Evolutionary conservation across 148 eudicot genomes (phyloP).

Genomic region (Nepenthes mirabilis): DNA sequence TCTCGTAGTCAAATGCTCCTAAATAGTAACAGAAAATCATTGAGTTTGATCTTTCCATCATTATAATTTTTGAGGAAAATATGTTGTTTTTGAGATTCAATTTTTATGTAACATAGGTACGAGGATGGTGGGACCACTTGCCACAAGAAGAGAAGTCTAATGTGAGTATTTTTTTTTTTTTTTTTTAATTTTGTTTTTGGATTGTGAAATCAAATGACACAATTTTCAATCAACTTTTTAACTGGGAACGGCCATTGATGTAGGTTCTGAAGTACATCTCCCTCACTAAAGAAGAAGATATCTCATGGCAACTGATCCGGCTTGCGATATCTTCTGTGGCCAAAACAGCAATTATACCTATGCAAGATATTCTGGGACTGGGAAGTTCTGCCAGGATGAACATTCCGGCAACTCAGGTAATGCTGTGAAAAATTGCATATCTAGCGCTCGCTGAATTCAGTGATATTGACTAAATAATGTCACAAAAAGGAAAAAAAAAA

Average conservation of each 20-base stretch:
- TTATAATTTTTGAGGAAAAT: background rate
- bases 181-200: background rate
- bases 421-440: background rate
- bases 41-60: too few relatives aligned
- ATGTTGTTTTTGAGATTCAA: conserved; percentile 2
- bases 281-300: conserved; percentile 31
- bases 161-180: conserved; percentile 33
- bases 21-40: too few relatives aligned
- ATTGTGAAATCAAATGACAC: background rate
- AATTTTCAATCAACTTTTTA: background rate
- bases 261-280: conserved; percentile 72
- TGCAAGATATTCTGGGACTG: conserved; percentile 86
- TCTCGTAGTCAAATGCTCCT: too few relatives aligned
- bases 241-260: conserved; percentile 3
- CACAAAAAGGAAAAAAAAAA: too few relatives aligned
- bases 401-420: conserved; percentile 92
- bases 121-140: conserved; percentile 92
- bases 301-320: conserved; percentile 71
- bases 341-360: conserved; percentile 68
- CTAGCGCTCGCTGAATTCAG: background rate
- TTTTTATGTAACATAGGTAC: conserved; percentile 32
- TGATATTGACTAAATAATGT: background rate
- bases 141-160: conserved; percentile 51
- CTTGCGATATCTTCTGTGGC: conserved; percentile 78
- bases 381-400: conserved; percentile 95